These are phyloP conservation scores for Ascoidea asiatica DNA, from an alignment of 805 yeast species.

Conservation along the genomic window DNA sequence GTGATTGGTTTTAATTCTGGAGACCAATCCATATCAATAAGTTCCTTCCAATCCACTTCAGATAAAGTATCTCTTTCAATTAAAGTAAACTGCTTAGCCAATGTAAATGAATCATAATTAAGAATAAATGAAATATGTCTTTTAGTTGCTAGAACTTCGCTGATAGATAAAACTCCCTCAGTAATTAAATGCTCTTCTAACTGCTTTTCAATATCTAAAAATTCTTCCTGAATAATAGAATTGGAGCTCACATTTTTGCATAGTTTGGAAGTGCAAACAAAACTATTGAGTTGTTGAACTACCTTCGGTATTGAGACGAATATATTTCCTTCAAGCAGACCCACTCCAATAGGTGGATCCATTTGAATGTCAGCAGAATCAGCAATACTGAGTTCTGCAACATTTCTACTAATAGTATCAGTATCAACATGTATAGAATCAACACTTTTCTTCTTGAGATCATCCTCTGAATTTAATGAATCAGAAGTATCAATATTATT, in stretches of 20 bases:
- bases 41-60: conserved; percentile 87
- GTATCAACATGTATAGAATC: too few species aligned
- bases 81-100: conserved; percentile 75
- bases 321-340: neutral
- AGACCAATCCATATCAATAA: conserved; percentile 66
- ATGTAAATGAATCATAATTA: conserved; percentile 46
- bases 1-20: conserved; percentile 51
- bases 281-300: neutral
- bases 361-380: neutral
- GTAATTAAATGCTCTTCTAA: neutral
- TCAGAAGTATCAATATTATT: neutral
- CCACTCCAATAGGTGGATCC: too few species aligned
- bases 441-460: neutral
- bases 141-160: conserved; percentile 27
- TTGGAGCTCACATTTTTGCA: too few species aligned
- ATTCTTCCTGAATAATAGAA: too few species aligned
- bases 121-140: conserved; percentile 75
- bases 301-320: neutral
- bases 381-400: neutral
- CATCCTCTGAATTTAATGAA: neutral
- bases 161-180: conserved; percentile 18
- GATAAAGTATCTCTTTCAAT: conserved; percentile 74
- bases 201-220: conserved; percentile 17
- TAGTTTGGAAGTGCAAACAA: too few species aligned
- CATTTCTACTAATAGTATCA: neutral